Base-by-base conservation (phyloP, 1,284 basidiomycete species). In the Cryptococcus sp. region DNA sequence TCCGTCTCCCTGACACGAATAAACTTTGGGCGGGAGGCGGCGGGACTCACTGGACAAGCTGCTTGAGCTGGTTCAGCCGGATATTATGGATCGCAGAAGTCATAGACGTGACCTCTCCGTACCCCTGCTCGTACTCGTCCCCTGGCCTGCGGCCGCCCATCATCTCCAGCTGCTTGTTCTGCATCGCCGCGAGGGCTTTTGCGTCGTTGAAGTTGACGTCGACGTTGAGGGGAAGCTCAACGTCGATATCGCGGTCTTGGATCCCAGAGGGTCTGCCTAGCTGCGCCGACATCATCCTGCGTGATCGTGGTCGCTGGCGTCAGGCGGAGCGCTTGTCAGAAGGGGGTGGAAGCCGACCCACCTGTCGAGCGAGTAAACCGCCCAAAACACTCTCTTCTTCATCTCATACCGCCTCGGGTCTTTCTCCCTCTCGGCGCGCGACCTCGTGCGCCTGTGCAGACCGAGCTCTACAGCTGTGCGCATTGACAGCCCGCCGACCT, bases 341-440 rank as follows among this genome's bases (percentile, higher is more conserved):
- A 23, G 11, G 33, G 18, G 18, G 23, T n/a, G n/a, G 7, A 12
- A 35, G n/a, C 18, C 42, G 44, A 58, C 65, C 24, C 23, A 67
- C 63, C 67, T 38, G 35, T 69, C 68, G 16, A 70, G 48, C 11
- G 64, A 61, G 46, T 70, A 70, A 9, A 65, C 56, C 1, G 64
- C 60, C 68, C 68, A 70, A 46, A 67, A 70, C 8, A 64, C 62
- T 21, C 68, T 50, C 51, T 70, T 70, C 51, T 62, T 62, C 59
- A 65, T 63, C 50, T 70, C 66, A 45, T 70, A 63, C 37, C 56
- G 40, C 20, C 63, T 45, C 16, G 66, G 66, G 52, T 68, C 63
- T 21, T 52, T 57, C 35, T 68, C 66, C 13, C 66, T 37, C 46
- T 65, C 61, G 13, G 56, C 46, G 33, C 50, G 61, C 12, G 62